A percentile compares a stretch with the other conserved stretches of the same genome.
These are phyloP conservation scores for Sicyos baderoa DNA, from an alignment of 306 rosid species.

Conservation along the genomic window DNA sequence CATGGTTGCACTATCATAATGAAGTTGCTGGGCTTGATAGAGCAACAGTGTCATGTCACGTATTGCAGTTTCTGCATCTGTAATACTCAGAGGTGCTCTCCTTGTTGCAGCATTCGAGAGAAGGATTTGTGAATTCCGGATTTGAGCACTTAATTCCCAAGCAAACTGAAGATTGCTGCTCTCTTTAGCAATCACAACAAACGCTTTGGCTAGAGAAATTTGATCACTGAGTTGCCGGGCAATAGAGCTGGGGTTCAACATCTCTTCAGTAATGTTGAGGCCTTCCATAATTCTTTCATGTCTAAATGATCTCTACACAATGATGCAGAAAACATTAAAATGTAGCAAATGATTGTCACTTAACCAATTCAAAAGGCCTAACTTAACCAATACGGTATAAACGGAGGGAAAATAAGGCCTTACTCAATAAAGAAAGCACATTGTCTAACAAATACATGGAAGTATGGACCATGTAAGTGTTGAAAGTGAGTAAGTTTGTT, in stretches of 20 bases:
- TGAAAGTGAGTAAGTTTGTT: not conserved
- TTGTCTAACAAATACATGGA: not conserved
- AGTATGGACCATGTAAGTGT: not conserved
- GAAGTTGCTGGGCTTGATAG: constrained; percentile 68
- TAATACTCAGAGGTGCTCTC: constrained; percentile 45
- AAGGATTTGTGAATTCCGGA: constrained; percentile 56
- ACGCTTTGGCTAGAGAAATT: constrained; percentile 68
- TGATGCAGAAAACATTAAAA: not conserved
- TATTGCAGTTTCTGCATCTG: constrained; percentile 48
- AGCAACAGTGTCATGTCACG: constrained; percentile 55
- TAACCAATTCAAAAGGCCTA: not conserved
- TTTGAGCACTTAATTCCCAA: constrained; percentile 76
- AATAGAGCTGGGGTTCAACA: constrained; percentile 49
- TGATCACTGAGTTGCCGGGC: constrained; percentile 61
- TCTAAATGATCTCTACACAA: constrained; percentile 44
- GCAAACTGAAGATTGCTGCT: constrained; percentile 72
- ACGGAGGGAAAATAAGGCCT: not conserved
- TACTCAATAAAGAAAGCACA: not conserved
- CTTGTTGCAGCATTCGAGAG: constrained; percentile 67
- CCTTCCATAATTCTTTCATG: constrained; percentile 57
- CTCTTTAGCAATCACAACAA: constrained; percentile 66
- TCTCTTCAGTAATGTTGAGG: constrained; percentile 64
- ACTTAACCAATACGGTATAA: not conserved
- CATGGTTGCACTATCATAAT: constrained; percentile 75
- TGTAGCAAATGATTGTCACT: not conserved